Base-by-base conservation (phyloP, 176 grass and related monocot species). In the Elaeis guineensis region DNA sequence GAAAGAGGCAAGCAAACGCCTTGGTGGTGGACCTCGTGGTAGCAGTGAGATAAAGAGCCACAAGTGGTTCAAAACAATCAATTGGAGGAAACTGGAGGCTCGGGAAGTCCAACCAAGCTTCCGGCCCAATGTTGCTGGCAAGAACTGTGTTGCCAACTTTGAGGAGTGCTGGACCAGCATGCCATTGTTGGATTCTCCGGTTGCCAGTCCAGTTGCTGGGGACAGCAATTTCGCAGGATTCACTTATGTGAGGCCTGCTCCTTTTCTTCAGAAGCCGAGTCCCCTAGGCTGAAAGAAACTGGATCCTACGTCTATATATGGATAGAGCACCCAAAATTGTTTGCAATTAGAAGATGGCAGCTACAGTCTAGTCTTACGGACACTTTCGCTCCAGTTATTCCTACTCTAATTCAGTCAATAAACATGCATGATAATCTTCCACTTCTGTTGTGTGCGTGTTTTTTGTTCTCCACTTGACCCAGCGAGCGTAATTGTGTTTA, bases 41-140 rank as follows among this genome's bases (percentile, higher is more conserved):
- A 85, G 87, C 28, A 73, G 85, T 2, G 87, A 97, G 71, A 86
- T 97, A 69, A 91, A 91, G 59, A 92, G 80, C 17, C 93, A 97
- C 66, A 97, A 89, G 32, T 97, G 93, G 93, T 89, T 97, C 78
- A 97, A 97, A 67, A 29, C 79, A 49, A 79, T 97, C 19, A 89
- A 97, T 63, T 97, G 93, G 93, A 92, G 74, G 66, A 97, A 62
- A 58, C 73, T 97, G 12, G 93, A 97, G 19, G 66, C 62, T 17
- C 78, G 84, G 26, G 75, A 91, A 66, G 89, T 97, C 69, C 76
- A 80, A 64, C 93, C 93, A 61, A 97, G 93, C 75, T 97, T 97
- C 81, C 72, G 83, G 11, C 93, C 93, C 0, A 91, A 88, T 51
- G 78, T 97, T 52, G 81, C 78, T 18, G 93, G 93, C 25, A 85